Evolutionary conservation across 108 stramenopile species (phyloP).

Genomic region (Cylindrotheca closterium): DNA sequence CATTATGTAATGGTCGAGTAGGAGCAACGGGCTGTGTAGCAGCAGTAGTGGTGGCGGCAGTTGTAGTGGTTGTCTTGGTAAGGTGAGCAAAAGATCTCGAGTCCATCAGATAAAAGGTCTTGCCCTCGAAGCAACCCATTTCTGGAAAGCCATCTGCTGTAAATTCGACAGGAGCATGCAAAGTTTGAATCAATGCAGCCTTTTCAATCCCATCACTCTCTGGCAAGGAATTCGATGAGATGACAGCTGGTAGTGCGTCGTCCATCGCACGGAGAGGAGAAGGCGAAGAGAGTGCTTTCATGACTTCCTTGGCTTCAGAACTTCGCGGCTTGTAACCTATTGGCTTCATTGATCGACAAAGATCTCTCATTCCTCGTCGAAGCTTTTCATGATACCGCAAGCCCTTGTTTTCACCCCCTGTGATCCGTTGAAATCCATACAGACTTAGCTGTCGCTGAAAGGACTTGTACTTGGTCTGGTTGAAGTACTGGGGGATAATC

Average conservation of each 20-base stretch:
- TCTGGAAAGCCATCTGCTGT: neutral
- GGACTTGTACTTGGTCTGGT: conserved; percentile 47
- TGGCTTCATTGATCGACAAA: conserved; percentile 33
- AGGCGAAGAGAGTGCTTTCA: neutral
- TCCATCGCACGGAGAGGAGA: neutral
- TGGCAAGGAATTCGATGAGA: conserved; percentile 13
- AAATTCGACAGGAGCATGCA: neutral
- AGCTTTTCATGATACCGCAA: conserved; percentile 32
- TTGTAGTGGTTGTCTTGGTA: neutral
- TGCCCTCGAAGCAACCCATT: conserved; percentile 12
- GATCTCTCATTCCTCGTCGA: conserved; percentile 10
- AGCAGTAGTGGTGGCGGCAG: conserved; percentile 1
- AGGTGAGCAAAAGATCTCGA: neutral
- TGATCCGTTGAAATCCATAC: conserved; percentile 35
- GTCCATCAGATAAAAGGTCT: conserved; percentile 5
- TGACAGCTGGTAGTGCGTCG: conserved; percentile 6
- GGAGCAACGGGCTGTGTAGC: neutral
- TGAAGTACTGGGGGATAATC: conserved; percentile 36
- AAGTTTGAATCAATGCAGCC: neutral
- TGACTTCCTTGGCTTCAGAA: conserved; percentile 2
- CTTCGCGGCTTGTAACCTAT: conserved; percentile 34
- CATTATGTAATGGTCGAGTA: neutral
- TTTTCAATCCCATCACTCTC: neutral
- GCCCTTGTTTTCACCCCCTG: conserved; percentile 29
- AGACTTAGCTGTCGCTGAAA: conserved; percentile 63